Evolutionary conservation across 2,329 filamentous ascomycete genomes (phyloP).

Genomic region (Eutypa lata): DNA sequence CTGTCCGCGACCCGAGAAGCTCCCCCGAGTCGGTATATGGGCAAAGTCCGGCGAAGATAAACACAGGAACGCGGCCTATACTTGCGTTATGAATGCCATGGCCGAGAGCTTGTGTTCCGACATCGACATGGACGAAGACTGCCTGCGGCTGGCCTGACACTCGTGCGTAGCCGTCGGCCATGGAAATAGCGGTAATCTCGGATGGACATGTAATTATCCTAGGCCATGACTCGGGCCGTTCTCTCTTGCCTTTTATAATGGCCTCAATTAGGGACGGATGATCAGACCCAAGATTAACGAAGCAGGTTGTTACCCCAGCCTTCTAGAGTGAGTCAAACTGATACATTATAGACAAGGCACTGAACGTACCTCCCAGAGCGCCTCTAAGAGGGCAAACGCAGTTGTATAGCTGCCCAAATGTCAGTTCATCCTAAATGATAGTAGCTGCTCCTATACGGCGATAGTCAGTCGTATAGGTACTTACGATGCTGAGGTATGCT

Average conservation of each 20-base stretch:
- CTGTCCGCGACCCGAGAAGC: slow-evolving; percentile 64
- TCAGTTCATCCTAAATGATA: too few relatives aligned
- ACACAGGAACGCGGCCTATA: slow-evolving; percentile 64
- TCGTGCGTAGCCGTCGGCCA: slow-evolving; percentile 72
- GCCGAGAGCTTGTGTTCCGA: slow-evolving; percentile 73
- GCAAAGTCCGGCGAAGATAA: slow-evolving; percentile 73
- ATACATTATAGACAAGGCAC: too few relatives aligned
- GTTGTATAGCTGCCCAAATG: slow-evolving; percentile 49
- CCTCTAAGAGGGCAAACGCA: slow-evolving; percentile 71
- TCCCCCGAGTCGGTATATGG: slow-evolving; percentile 72
- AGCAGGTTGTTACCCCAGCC: slow-evolving; percentile 50
- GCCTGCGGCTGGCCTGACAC: slow-evolving; percentile 65
- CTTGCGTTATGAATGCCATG: slow-evolving; percentile 72
- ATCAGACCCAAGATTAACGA: slow-evolving; percentile 61
- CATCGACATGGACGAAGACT: slow-evolving; percentile 72
- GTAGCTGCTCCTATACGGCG: too few relatives aligned
- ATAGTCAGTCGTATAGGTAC: too few relatives aligned
- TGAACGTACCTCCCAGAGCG: slow-evolving; percentile 58
- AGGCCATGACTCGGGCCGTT: slow-evolving; percentile 60
- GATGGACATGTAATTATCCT: slow-evolving; percentile 61
- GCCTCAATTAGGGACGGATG: slow-evolving; percentile 71
- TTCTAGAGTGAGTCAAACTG: slow-evolving; percentile 8
- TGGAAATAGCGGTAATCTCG: slow-evolving; percentile 72
- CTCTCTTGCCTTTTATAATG: slow-evolving; percentile 68
- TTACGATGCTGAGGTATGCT: too few relatives aligned